Evolutionary conservation across 2,329 filamentous ascomycete genomes (phyloP), one percentile per base, ranked within the genome.

Genomic region (Lachnellula suecica): DNA sequence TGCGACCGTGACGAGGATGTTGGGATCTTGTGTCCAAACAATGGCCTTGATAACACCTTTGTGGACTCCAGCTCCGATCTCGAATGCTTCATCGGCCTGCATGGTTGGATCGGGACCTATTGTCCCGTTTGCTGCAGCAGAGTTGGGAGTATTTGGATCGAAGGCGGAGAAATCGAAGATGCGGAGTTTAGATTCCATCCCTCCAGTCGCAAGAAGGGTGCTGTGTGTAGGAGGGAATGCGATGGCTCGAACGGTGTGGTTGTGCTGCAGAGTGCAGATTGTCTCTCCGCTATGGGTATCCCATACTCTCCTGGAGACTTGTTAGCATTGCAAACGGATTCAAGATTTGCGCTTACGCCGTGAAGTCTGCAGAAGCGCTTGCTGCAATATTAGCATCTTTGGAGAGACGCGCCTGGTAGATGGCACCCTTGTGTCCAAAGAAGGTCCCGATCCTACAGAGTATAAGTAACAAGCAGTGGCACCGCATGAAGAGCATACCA

Each of bases 381-480:
- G 92, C 94, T 52, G 94, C 93, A 44, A 91, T 86, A 23, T 84
- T 85, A 38, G 91, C 90, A 73, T 97, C 91, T 19, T 89, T 85
- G 48, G 91, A 96, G 31, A 99, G 79, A 63, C 92, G 84, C 49
- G 92, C 90, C 74, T 97, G 92, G 91, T 94, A 99, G 54, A 97
- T 93, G 34, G 94, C 94, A 58, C 94, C 94, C 74, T 99, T 97
- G 77, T 99, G 94, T 37, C 94, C 94, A 65, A 99, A 87, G 69
- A 97, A 97, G 34, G 94, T 97, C 44, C 94, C 94, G 63, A 97
- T 97, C 89, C 81, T 83, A 52, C 11, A 34, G 31, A 52, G 7
- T 57, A 43, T 64, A 59, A 65, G 53, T 62, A 44, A 10, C 22
- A 25, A 24, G 22, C 25, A 23, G 20, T 48, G 19, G 37, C 13